Evolutionary conservation across 2,329 filamentous ascomycete species (phyloP), one percentile per base, ranked within the genome.

Genomic region (Alternaria sp.): DNA sequence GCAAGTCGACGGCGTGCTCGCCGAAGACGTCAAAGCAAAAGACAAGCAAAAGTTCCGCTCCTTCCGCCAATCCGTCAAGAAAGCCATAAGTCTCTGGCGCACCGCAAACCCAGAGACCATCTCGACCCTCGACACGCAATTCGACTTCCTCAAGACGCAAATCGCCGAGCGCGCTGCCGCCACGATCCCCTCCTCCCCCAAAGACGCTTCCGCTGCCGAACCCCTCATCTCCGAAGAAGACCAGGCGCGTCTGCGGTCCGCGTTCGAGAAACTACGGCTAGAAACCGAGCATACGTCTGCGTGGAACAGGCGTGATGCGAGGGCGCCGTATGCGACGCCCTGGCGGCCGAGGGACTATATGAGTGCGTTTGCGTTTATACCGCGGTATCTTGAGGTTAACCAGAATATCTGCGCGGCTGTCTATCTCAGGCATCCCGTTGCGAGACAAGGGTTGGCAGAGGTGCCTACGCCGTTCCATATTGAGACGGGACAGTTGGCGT

Each of bases 361-460:
- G 92, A 86, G 88, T 55, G 90, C 94, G 0, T 99, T 99, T 81
- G 94, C 94, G 23, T 97, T 97, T 81, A 94, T 99, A 71, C 96
- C 96, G 11, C 86, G 92, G 58, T 99, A 98, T 80, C 88, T 99
- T 64, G 96, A 99, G 83, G 96, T 99, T 72, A 97, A 98, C 85
- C 96, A 97, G 81, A 96, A 94, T 76, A 92, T 98, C 74, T 99
- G 96, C 82, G 91, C 94, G 1, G 96, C 96, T 11, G 94, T 99
- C 44, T 99, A 99, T 80, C 83, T 99, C 66, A 88, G 96, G 61
- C 95, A 99, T 83, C 96, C 96, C 0, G 95, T 98, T 46, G 96
- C 93, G 25, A 87, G 94, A 64, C 90, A 90, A 3, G 94, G 94
- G 11, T 75, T 88, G 69, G 90, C 92, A 5, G 96, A 86, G 75